Evolutionary conservation across 495 filamentous ascomycete genomes (phyloP), one percentile per base, ranked within the genome.

Genomic region (Hypoxylon cercidicola): DNA sequence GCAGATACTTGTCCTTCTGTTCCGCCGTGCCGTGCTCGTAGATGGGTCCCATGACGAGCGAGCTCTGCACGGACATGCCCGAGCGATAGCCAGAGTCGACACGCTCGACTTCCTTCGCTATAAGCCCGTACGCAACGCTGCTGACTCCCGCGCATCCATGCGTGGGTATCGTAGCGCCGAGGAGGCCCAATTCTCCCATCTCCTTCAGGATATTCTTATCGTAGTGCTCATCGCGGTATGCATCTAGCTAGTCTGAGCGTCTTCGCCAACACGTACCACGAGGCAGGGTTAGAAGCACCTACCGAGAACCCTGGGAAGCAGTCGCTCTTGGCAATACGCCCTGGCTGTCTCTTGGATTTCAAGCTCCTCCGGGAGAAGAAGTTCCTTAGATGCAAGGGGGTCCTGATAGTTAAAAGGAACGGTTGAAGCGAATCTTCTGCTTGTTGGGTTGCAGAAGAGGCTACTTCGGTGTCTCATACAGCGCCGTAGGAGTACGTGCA

Each of bases 61-160:
- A 96, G 62, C 90, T 93, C 77, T 99, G 95, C 10, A 99, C 95
- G 12, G 91, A 96, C 90, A 97, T 97, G 53, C 91, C 93, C 44
- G 92, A 96, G 12, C 95, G 87, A 75, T 99, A 99, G 39, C 95
- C 95, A 44, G 89, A 93, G 73, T 99, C 95, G 37, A 99, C 93
- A 43, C 95, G 86, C 79, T 99, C 95, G 9, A 99, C 96, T 63
- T 95, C 95, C 71, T 94, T 88, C 16, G 92, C 97, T 76, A 99
- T 97, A 56, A 99, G 81, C 11, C 95, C 96, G 1, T 89, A 90
- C 0, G 96, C 93, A 30, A 99, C 93, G 50, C 87, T 93, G 68
- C 91, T 93, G 3, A 90, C 91, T 44, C 96, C 95, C n/a, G 96
- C 94, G 72, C 95, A 99, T 4, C 85, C 95, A 64, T 97, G 97